phyloP scores from a whole-genome alignment of 2,329 filamentous ascomycete species.

The Arachnomyces sp. region DNA sequence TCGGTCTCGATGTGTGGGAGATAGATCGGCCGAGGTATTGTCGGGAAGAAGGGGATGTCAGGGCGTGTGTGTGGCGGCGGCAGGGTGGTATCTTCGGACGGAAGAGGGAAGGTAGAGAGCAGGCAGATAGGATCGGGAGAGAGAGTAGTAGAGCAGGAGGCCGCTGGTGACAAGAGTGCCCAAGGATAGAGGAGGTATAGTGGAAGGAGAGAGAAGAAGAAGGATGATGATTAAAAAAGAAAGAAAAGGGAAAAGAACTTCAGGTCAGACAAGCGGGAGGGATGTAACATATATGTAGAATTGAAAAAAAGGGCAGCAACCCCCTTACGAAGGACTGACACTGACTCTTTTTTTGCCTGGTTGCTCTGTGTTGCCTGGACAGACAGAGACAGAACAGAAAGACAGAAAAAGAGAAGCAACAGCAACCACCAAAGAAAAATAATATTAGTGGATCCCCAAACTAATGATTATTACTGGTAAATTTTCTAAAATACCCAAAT shows the following conservation, averaged over 20 bases:
- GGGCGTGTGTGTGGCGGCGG: background rate
- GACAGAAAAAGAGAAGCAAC: too few species aligned
- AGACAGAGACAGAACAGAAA: constrained; percentile 4
- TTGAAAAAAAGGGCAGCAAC: background rate
- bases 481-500: too few species aligned
- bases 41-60: too few species aligned
- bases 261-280: constrained; percentile 20
- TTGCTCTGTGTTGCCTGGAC: constrained; percentile 7
- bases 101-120: constrained; percentile 10
- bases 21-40: too few species aligned
- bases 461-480: too few species aligned
- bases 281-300: constrained; percentile 27
- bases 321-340: background rate
- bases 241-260: constrained; percentile 21
- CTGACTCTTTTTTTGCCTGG: constrained; percentile 7
- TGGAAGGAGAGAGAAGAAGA: constrained; percentile 9
- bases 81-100: constrained; percentile 17
- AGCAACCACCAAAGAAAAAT: too few species aligned
- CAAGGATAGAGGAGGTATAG: constrained; percentile 10
- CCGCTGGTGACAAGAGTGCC: background rate
- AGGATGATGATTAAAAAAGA: constrained; percentile 16
- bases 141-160: constrained; percentile 3
- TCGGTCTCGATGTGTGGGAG: too few species aligned
- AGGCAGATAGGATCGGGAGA: constrained; percentile 14
- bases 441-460: too few species aligned